Percentiles rank a stretch among this genome's conserved stretches.
These are phyloP conservation scores for Mesembryanthemum crystallinum DNA, from an alignment of 148 eudicot species.

Conservation along the genomic window DNA sequence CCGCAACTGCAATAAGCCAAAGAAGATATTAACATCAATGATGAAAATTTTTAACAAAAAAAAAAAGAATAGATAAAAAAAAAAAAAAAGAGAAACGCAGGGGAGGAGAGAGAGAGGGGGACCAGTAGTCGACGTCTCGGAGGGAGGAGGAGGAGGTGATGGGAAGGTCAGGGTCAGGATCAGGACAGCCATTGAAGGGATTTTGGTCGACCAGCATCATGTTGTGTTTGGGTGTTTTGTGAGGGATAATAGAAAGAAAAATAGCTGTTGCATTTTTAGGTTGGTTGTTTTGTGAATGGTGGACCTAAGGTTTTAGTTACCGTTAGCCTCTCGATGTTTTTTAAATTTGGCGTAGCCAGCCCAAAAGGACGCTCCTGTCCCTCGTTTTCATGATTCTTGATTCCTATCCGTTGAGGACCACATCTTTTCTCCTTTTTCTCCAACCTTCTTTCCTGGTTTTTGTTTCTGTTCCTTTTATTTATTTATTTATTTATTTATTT, in stretches of 20 bases:
- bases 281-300: neutral
- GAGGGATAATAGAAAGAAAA: neutral
- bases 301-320: constrained; percentile 23
- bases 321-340: constrained; percentile 14
- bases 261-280: constrained; percentile 16
- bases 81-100: neutral
- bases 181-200: constrained; percentile 10
- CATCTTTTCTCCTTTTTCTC: neutral
- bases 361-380: constrained; percentile 10
- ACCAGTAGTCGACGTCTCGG: constrained; percentile 38
- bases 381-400: neutral
- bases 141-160: constrained; percentile 36
- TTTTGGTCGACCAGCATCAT: constrained; percentile 23
- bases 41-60: too few species aligned
- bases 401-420: neutral
- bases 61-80: neutral
- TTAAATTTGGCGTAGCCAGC: constrained; percentile 8
- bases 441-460: neutral
- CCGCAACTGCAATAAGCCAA: constrained; percentile 62
- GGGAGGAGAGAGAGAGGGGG: neutral
- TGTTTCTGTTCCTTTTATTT: too few species aligned
- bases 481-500: too few species aligned
- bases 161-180: constrained; percentile 15
- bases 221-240: constrained; percentile 11
- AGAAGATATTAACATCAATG: too few species aligned